Evolutionary conservation across 2,329 filamentous ascomycete species (phyloP).

Genomic region (Cyanodermella asteris): DNA sequence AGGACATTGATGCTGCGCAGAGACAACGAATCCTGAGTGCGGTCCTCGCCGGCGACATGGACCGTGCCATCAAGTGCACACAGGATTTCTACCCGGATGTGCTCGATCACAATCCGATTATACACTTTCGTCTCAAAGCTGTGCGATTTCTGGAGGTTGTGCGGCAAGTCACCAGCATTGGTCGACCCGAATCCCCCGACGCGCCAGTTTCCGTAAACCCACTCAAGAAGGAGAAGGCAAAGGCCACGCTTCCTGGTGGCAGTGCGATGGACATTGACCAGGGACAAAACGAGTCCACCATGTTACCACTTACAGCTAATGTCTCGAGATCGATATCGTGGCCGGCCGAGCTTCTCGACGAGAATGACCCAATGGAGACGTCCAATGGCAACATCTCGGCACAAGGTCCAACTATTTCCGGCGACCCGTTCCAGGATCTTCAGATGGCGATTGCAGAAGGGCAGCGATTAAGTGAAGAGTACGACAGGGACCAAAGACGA

Average conservation of each 20-base stretch:
- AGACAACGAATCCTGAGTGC: constrained; percentile 72
- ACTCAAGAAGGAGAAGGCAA: too few species aligned
- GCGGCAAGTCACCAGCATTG: too few species aligned
- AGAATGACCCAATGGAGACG: too few species aligned
- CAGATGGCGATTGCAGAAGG: constrained; percentile 67
- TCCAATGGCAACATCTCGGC: too few species aligned
- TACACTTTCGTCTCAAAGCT: constrained; percentile 72
- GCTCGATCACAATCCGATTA: constrained; percentile 56
- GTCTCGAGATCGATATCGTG: constrained; percentile 31
- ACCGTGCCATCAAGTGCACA: constrained; percentile 67
- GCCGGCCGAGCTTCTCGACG: too few species aligned
- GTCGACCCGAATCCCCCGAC: too few species aligned
- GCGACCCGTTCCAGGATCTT: too few species aligned
- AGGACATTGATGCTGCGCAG: constrained; percentile 71
- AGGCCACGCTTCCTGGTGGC: too few species aligned
- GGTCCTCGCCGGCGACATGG: constrained; percentile 80
- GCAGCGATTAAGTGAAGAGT: constrained; percentile 55
- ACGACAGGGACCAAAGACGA: constrained; percentile 44
- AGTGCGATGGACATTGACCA: too few species aligned
- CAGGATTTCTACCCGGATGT: constrained; percentile 60
- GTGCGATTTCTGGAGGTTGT: constrained; percentile 95
- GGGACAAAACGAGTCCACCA: constrained; percentile 39
- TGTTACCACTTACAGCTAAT: constrained; percentile 13
- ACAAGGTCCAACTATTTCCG: too few species aligned
- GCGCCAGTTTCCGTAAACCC: too few species aligned